phyloP scores from a whole-genome alignment of 495 filamentous ascomycete genomes.

The Letharia lupina region DNA sequence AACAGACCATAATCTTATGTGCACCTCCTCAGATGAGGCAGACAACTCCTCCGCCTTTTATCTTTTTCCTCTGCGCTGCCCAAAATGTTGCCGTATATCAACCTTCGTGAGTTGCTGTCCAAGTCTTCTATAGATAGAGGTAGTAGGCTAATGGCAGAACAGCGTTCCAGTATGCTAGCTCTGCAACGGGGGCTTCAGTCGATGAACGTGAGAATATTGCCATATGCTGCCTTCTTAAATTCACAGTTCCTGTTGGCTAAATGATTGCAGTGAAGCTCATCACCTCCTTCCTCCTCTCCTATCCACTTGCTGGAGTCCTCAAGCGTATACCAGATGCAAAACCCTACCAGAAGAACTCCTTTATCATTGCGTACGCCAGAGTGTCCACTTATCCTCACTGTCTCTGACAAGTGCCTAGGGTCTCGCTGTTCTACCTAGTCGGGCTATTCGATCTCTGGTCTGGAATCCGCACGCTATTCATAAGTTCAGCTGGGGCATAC shows the following conservation, averaged over 20 bases:
- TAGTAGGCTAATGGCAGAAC: slow-evolving; percentile 30
- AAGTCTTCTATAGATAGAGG: slow-evolving; percentile 10
- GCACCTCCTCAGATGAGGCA: neutral
- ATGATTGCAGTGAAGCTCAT: slow-evolving; percentile 74
- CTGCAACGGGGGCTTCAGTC: slow-evolving; percentile 61
- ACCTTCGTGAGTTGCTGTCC: slow-evolving; percentile 51
- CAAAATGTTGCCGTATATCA: slow-evolving; percentile 79
- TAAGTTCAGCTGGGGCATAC: slow-evolving; percentile 73
- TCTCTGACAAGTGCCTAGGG: slow-evolving; percentile 31
- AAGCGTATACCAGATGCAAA: slow-evolving; percentile 84
- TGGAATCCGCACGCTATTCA: slow-evolving; percentile 69
- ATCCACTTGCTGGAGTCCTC: slow-evolving; percentile 78
- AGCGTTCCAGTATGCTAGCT: slow-evolving; percentile 67
- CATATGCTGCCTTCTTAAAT: neutral
- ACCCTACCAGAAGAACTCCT: slow-evolving; percentile 82
- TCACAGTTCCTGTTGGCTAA: slow-evolving; percentile 7
- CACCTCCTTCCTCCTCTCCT: slow-evolving; percentile 83
- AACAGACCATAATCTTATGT: neutral
- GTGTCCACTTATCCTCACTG: neutral
- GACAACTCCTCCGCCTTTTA: neutral
- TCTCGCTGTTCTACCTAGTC: slow-evolving; percentile 81
- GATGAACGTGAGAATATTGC: slow-evolving; percentile 65
- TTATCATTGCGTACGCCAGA: slow-evolving; percentile 59
- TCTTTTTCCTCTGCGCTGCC: neutral
- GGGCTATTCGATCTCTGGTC: slow-evolving; percentile 94